Evolutionary conservation across 2,329 filamentous ascomycete genomes (phyloP).

Genomic region (Pseudogymnoascus sp.): DNA sequence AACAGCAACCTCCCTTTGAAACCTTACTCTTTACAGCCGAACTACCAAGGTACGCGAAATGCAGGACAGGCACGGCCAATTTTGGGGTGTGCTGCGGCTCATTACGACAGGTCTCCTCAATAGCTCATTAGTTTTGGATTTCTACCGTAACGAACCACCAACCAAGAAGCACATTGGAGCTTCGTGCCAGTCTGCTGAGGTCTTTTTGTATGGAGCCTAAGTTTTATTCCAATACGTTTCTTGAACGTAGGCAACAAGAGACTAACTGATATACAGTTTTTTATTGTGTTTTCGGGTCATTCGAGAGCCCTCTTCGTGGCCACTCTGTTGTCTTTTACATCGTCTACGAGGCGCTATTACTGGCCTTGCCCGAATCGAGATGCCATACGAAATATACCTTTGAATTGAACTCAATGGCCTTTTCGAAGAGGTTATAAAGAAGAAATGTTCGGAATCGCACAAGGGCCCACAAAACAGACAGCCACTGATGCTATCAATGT

Average conservation of each 20-base stretch:
- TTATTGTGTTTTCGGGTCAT: neutral
- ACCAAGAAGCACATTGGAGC: neutral
- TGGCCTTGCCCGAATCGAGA: neutral
- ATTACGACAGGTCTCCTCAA: slow-evolving; percentile 6
- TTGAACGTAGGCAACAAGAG: neutral
- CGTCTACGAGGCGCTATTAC: neutral
- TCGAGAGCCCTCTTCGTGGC: neutral
- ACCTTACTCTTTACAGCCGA: neutral
- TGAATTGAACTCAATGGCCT: slow-evolving; percentile 7
- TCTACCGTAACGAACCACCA: neutral
- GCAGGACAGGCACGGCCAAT: slow-evolving; percentile 3
- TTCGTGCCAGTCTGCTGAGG: too few relatives aligned
- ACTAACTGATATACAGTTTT: neutral
- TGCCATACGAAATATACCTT: slow-evolving; percentile 1
- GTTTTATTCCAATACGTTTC: neutral
- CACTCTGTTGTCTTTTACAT: slow-evolving; percentile 1
- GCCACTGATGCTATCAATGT: slow-evolving; percentile 91
- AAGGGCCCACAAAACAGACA: slow-evolving; percentile 88
- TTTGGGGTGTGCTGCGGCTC: neutral
- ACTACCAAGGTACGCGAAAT: slow-evolving; percentile 6
- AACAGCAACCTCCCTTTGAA: neutral
- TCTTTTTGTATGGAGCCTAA: neutral
- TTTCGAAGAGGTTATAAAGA: neutral
- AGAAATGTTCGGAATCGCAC: slow-evolving; percentile 56
- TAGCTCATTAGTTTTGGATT: neutral